Evolutionary conservation across 306 rosid species (phyloP), one percentile per base, ranked within the genome.

Genomic region (Astragalus glycyphyllos): DNA sequence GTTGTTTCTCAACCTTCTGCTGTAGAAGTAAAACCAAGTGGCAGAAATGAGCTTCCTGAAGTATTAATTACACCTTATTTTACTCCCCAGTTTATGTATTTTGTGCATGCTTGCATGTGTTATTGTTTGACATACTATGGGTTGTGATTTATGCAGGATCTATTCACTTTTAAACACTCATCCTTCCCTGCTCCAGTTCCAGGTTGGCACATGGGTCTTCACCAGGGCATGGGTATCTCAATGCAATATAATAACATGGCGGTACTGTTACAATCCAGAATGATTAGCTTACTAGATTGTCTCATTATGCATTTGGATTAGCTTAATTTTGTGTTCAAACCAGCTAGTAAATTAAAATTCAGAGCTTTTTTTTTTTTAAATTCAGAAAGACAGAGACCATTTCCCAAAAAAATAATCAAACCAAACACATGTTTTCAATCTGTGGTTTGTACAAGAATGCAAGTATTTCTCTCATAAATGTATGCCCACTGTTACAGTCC

Each of bases 141-240:
- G 61, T 14, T 65, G 78, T 76, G 76, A 75, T 77, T 11, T 47
- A 70, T 82, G 81, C 86, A 95, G 97, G 92, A 91, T 76, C 80
- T 91, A 69, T 94, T 94, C 47, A 58, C 92, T 26, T 29, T 80
- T 46, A 84, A 57, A 65, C 88, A 84, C 81, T 13, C 91, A 53
- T 48, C 88, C 72, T 89, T 15, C 70, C 87, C 83, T 62, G 84
- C 92, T 29, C 77, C 87, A 26, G 86, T 78, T 78, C 84, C 77
- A 3, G 91, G 89, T 74, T 95, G 99, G 99, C 96, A 87, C 69
- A 69, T 80, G 80, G 90, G 94, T 63, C 84, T 75, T 42, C 92
- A 88, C 31, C 91, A 58, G 71, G 90, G 86, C 75, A 77, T 86
- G 95, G 93, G 84, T 55, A 79, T 72, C 62, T 38, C 76, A 11